A percentile compares a stretch with the other conserved stretches of the same genome.
Conservation (phyloP, 148 eudicot genomes). For the Polygonum maritimum region DNA sequence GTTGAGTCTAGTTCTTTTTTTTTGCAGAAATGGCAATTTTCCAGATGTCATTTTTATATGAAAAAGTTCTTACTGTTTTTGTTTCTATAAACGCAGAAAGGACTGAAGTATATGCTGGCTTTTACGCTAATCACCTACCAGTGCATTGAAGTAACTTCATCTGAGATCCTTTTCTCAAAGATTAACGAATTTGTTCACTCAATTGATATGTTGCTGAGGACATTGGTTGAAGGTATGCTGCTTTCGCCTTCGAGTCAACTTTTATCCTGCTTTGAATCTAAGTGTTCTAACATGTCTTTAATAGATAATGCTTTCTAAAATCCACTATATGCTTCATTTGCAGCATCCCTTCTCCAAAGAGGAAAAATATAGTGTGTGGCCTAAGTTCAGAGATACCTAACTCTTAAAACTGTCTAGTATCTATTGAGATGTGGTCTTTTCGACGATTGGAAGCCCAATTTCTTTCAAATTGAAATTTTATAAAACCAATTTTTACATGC, state of each 20-base stretch:
- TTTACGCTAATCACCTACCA: constrained; percentile 61
- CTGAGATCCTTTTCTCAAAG: constrained; percentile 52
- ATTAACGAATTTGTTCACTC: constrained; percentile 41
- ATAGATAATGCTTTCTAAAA: background rate
- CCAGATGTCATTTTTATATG: background rate
- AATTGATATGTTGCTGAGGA: constrained; percentile 32
- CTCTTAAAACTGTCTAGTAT: background rate
- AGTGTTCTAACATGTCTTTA: background rate
- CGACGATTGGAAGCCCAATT: background rate
- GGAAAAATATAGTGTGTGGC: background rate
- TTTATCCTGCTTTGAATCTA: background rate
- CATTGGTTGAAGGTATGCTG: constrained; percentile 39
- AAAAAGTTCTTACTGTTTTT: background rate
- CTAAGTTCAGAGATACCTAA: background rate
- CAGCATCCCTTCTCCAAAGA: background rate
- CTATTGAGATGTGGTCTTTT: background rate
- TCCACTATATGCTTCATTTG: background rate
- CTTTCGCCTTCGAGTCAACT: background rate
- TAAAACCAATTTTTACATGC: background rate
- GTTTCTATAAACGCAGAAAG: constrained; percentile 47
- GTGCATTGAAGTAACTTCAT: constrained; percentile 57
- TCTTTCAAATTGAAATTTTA: background rate
- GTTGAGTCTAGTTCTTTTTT: background rate
- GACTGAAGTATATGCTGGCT: constrained; percentile 39
- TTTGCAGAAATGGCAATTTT: background rate